Evolutionary conservation across 768 basidiomycete species (phyloP).

Genomic region (Fibroporia radiculosa): DNA sequence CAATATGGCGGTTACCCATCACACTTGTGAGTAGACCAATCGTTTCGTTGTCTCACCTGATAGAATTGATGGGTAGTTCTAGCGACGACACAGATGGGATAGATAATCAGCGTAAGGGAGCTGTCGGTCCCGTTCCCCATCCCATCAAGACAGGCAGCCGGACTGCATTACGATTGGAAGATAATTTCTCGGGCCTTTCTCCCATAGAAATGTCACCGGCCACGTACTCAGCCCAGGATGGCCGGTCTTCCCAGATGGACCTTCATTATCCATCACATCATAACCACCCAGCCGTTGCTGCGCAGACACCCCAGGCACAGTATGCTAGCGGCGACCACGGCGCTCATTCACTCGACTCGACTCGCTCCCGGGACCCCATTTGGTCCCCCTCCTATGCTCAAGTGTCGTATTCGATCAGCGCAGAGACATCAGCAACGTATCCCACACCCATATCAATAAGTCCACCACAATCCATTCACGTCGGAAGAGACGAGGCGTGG

Average conservation of each 20-base stretch:
- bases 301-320: not conserved
- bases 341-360: not conserved
- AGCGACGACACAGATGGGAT: slow-evolving; percentile 19
- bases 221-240: slow-evolving; percentile 10
- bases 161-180: slow-evolving; percentile 11
- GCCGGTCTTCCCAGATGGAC: slow-evolving; percentile 6
- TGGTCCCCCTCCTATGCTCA: not conserved
- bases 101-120: slow-evolving; percentile 12
- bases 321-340: not conserved
- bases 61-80: slow-evolving; percentile 4
- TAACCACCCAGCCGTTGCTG: not conserved
- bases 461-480: not conserved
- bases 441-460: not conserved
- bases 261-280: slow-evolving; percentile 2
- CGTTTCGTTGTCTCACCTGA: not conserved
- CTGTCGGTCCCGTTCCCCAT: slow-evolving; percentile 6
- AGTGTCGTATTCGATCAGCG: not conserved
- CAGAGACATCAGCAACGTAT: not conserved
- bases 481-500: slow-evolving; percentile 3
- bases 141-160: slow-evolving; percentile 6
- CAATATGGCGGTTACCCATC: slow-evolving; percentile 61
- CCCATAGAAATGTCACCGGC: slow-evolving; percentile 2
- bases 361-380: too few relatives aligned
- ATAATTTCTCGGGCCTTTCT: slow-evolving; percentile 17
- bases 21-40: slow-evolving; percentile 46